Conservation (phyloP, 2,329 filamentous ascomycete species). For the Neurospora sp. region DNA sequence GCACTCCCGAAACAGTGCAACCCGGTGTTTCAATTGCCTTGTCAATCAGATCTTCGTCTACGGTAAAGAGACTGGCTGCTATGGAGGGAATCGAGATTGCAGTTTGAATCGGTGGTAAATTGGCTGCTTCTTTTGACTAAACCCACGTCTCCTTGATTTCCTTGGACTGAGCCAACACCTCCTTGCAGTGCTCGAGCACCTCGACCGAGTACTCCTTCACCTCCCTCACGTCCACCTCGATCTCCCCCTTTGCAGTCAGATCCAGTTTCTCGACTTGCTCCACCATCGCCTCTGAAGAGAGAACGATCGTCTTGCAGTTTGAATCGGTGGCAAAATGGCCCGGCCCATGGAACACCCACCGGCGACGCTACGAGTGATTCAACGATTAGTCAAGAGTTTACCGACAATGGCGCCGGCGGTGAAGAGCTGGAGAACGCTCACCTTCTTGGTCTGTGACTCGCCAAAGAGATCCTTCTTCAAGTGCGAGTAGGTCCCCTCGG, state of each 20-base stretch:
- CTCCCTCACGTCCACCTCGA: too few species aligned
- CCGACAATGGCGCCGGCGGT: slow-evolving; percentile 90
- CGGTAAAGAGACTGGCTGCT: not conserved
- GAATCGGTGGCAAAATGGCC: not conserved
- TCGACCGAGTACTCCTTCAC: too few species aligned
- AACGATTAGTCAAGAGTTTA: slow-evolving; percentile 26
- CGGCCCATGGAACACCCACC: not conserved
- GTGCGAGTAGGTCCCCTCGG: slow-evolving; percentile 73
- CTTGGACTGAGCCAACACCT: too few species aligned
- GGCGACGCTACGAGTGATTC: not conserved
- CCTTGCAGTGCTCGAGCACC: too few species aligned
- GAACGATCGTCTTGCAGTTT: not conserved
- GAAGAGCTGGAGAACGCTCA: slow-evolving; percentile 82
- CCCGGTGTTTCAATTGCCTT: not conserved
- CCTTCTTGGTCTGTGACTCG: slow-evolving; percentile 76
- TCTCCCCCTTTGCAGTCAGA: too few species aligned
- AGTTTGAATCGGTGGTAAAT: not conserved
- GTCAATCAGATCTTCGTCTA: not conserved
- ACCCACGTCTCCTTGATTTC: too few species aligned
- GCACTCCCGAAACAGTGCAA: not conserved
- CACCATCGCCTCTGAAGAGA: too few species aligned
- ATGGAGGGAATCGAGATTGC: not conserved
- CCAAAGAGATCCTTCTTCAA: slow-evolving; percentile 91
- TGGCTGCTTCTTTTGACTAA: not conserved
- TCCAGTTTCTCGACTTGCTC: too few species aligned